Percentiles rank a stretch among this genome's conserved stretches.
Evolutionary conservation across 208 protist species (phyloP).

Genomic region (Trypanosoma scelopori): DNA sequence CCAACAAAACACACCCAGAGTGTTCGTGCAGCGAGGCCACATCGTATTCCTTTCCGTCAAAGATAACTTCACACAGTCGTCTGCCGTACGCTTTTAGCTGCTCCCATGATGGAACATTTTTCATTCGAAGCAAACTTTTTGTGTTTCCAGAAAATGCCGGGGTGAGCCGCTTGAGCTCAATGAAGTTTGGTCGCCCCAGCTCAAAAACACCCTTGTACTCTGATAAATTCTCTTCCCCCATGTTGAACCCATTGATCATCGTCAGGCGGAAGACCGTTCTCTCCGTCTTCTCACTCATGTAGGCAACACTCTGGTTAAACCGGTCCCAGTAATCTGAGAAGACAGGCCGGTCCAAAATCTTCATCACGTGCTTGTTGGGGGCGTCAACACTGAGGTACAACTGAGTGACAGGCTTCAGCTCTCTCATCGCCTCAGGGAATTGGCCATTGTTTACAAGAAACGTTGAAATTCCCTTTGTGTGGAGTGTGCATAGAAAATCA

Average conservation of each 20-base stretch:
- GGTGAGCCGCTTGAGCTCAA: constrained; percentile 95
- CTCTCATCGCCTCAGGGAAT: constrained; percentile 80
- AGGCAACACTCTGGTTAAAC: constrained; percentile 90
- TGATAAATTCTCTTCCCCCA: constrained; percentile 71
- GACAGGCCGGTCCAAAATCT: constrained; percentile 89
- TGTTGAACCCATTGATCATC: constrained; percentile 96
- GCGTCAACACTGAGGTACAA: constrained; percentile 95
- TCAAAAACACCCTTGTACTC: constrained; percentile 92
- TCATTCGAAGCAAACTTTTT: constrained; percentile 84
- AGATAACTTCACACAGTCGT: constrained; percentile 54
- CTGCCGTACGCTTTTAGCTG: constrained; percentile 77
- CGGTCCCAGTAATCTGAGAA: constrained; percentile 94
- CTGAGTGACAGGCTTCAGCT: constrained; percentile 86
- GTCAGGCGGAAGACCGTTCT: constrained; percentile 97
- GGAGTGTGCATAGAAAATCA: constrained; percentile 80
- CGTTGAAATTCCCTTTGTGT: constrained; percentile 82
- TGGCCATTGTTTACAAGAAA: constrained; percentile 95
- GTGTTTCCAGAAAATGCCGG: constrained; percentile 87
- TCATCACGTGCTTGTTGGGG: constrained; percentile 87
- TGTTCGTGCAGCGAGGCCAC: constrained; percentile 89
- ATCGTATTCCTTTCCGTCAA: constrained; percentile 62
- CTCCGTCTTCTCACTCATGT: constrained; percentile 84
- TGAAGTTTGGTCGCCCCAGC: constrained; percentile 87
- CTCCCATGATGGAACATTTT: constrained; percentile 93
- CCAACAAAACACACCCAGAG: constrained; percentile 88